These are phyloP conservation scores for Pseudozyma thailandica DNA, from an alignment of 1,284 basidiomycete genomes.

Conservation along the genomic window DNA sequence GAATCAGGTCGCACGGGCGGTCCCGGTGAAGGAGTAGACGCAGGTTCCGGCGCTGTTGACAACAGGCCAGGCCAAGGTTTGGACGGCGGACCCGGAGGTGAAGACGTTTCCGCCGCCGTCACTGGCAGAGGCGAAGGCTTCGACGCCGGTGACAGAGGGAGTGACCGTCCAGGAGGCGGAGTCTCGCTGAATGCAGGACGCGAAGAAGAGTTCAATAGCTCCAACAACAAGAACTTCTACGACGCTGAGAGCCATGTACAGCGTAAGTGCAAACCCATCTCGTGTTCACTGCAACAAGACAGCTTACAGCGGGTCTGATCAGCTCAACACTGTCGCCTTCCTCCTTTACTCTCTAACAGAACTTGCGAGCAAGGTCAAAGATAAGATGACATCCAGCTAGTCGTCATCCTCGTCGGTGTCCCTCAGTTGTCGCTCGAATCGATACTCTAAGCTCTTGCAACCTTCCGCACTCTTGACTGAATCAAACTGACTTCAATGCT, in stretches of 20 bases:
- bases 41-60: conserved; percentile 12
- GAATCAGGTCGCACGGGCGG: conserved; percentile 9
- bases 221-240: conserved; percentile 14
- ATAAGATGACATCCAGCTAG: conserved; percentile 1
- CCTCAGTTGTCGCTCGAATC: no score
- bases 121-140: conserved; percentile 18
- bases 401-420: not conserved
- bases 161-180: conserved; percentile 15
- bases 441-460: no score
- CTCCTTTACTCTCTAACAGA: not conserved
- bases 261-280: conserved; percentile 1
- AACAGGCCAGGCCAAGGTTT: conserved; percentile 17
- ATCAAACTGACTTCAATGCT: no score
- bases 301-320: conserved; percentile 2
- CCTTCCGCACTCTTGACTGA: no score
- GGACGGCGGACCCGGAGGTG: conserved; percentile 10
- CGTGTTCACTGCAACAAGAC: conserved; percentile 8
- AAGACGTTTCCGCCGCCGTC: conserved; percentile 14
- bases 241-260: conserved; percentile 15
- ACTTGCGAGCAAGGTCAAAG: conserved; percentile 2
- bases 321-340: not conserved
- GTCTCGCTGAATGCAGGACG: conserved; percentile 19
- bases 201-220: conserved; percentile 18
- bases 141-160: conserved; percentile 15
- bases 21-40: conserved; percentile 17